A percentile compares a stretch with the other conserved stretches of the same genome.
These are phyloP conservation scores for Pancytospora epiphaga DNA, from an alignment of 371 early-diverging fungal genomes.

Conservation along the genomic window DNA sequence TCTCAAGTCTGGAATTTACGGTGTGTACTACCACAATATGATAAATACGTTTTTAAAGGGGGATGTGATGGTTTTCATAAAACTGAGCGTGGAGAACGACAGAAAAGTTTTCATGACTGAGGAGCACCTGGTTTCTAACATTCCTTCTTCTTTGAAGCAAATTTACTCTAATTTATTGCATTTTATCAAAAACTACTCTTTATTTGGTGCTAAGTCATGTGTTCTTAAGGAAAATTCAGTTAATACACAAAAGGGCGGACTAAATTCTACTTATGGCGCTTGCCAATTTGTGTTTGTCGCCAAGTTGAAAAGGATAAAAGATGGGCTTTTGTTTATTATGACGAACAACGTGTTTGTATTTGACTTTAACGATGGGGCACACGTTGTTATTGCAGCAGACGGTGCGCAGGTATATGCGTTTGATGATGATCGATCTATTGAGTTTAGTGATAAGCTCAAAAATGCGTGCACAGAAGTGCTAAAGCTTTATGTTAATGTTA, in stretches of 20 bases:
- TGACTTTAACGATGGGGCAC: conserved; percentile 48
- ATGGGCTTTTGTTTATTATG: conserved; percentile 49
- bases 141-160: conserved; percentile 31
- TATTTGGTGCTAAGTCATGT: neutral
- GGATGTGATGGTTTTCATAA: conserved; percentile 28
- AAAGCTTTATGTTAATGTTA: neutral
- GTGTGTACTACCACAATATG: conserved; percentile 73
- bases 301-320: conserved; percentile 45
- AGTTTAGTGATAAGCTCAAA: conserved; percentile 25
- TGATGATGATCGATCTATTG: conserved; percentile 19
- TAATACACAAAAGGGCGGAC: neutral
- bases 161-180: conserved; percentile 24
- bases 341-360: conserved; percentile 47
- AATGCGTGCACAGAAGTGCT: conserved; percentile 1
- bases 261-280: neutral
- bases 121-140: conserved; percentile 41
- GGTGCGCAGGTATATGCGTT: conserved; percentile 36
- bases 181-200: conserved; percentile 45
- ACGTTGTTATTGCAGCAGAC: conserved; percentile 32
- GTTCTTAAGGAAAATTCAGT: conserved; percentile 1
- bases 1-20: conserved; percentile 67
- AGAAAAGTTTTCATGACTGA: conserved; percentile 46
- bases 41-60: conserved; percentile 62
- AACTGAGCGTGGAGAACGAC: conserved; percentile 23
- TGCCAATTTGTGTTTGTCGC: conserved; percentile 35